Percentiles rank a stretch among this genome's conserved stretches.
These are phyloP conservation scores for Russula foetens DNA, from an alignment of 768 basidiomycete species.

Conservation along the genomic window DNA sequence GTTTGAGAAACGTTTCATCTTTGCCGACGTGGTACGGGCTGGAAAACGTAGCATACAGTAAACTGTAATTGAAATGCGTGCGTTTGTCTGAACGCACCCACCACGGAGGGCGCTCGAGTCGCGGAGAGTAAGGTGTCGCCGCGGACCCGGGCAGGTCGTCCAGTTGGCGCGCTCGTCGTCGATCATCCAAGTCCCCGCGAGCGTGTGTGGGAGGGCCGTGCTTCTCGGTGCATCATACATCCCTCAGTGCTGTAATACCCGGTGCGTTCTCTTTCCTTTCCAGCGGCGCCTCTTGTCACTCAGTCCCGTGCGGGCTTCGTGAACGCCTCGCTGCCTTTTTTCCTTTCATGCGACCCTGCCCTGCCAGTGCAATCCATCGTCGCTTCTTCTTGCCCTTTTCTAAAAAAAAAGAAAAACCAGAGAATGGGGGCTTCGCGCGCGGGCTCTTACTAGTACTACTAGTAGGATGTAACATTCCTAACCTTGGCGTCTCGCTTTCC, in stretches of 20 bases:
- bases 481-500: background rate
- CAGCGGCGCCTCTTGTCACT: background rate
- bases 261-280: background rate
- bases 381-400: background rate
- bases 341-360: too few relatives aligned
- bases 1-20: too few relatives aligned
- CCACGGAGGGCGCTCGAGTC: constrained; percentile 16
- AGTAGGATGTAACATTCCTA: too few relatives aligned
- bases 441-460: too few relatives aligned
- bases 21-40: too few relatives aligned
- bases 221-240: constrained; percentile 15
- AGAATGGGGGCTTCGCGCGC: too few relatives aligned
- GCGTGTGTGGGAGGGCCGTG: constrained; percentile 7
- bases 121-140: constrained; percentile 11
- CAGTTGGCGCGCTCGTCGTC: constrained; percentile 13
- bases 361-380: too few relatives aligned
- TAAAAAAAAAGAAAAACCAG: background rate
- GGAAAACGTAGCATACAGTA: too few relatives aligned
- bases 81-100: too few relatives aligned
- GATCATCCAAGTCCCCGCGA: constrained; percentile 12
- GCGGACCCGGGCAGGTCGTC: constrained; percentile 12
- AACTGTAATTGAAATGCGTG: too few relatives aligned
- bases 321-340: background rate
- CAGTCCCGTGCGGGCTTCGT: background rate
- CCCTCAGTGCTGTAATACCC: too few relatives aligned